Base-by-base conservation (phyloP, 179 eudicot species). In the Beta lomatogona region DNA sequence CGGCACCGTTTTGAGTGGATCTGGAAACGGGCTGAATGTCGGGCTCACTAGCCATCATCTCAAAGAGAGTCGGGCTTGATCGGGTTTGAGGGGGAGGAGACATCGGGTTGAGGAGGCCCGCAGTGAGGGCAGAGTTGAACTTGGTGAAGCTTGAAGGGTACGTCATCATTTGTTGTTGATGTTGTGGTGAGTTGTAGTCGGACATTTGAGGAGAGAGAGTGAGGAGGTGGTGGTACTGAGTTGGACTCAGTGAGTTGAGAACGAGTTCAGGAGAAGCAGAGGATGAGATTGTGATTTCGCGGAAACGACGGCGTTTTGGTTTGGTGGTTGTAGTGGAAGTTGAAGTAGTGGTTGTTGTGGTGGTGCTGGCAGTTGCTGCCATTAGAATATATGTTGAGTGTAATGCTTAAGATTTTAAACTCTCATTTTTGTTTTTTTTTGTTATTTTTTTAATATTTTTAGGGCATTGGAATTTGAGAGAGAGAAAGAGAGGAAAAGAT, bases 1-100 rank as follows among this genome's bases (percentile, higher is more conserved):
- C 84, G 60, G 28, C 70, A 8, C 73, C 82, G 79, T 77, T 77
- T 21, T 46, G 75, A 13, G 58, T 15, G 61, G 85, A 79, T 82
- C 82, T 81, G 79, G 82, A 88, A 4, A 18, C 36, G 84, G 84
- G 36, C 55, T 65, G 80, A 67, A 80, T 18, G 15, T 92, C 98
- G 77, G 97, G 93, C 75, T 94, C 99, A 55, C 73, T 89, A 3
- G 98, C 89, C 99, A 95, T 95, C 98, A 95, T 95, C 25, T 95
- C 99, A 86, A 91, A 95, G 6, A 95, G 97, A 81, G 99, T 94
- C 28, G 98, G 99, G 87, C 98, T 94, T 71, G 98, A 90, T 65
- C 98, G 94, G 86, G 95, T 69, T 79, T 59, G 85, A 0, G 88
- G 90, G 0, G 98, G 98, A 1, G 99, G 96, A 1, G 98, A 92